Percentiles rank a stretch among this genome's conserved stretches.
Conservation (phyloP, 225 moss, liverwort and hornwort species). For the Marchantia paleacea region DNA sequence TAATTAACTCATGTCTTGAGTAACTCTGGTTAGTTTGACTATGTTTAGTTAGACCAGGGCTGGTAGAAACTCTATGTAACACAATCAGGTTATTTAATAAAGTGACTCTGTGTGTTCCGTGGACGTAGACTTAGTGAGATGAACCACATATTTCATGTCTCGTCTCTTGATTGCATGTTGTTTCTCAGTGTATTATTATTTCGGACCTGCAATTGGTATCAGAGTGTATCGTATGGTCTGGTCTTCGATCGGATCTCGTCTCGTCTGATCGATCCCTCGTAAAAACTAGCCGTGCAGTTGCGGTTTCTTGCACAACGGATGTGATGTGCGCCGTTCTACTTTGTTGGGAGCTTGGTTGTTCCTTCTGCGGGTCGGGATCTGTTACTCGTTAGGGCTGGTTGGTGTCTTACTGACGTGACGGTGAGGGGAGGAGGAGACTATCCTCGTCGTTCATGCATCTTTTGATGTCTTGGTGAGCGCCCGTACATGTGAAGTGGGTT, state of each 20-base stretch:
- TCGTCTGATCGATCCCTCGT: background rate
- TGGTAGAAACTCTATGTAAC: no score
- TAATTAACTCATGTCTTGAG: no score
- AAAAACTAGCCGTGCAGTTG: background rate
- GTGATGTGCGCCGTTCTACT: background rate
- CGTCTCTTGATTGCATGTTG: no score
- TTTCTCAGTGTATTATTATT: no score
- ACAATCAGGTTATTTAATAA: no score
- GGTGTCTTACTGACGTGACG: background rate
- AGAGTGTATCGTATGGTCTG: background rate
- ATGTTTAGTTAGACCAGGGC: no score
- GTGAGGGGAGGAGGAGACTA: background rate
- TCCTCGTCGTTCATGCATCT: background rate
- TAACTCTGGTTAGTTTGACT: no score
- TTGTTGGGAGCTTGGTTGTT: background rate
- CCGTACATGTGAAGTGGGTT: background rate
- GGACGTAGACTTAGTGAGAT: no score
- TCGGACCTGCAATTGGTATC: no score
- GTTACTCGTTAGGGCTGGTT: background rate
- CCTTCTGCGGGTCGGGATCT: background rate
- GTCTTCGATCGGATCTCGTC: slow-evolving; percentile 4
- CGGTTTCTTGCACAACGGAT: slow-evolving; percentile 22
- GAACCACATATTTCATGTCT: no score
- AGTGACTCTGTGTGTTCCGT: no score
- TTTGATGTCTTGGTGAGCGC: background rate